Base-by-base conservation (phyloP, 192 early-diverging fungal species). In the Thamnidium elegans region DNA sequence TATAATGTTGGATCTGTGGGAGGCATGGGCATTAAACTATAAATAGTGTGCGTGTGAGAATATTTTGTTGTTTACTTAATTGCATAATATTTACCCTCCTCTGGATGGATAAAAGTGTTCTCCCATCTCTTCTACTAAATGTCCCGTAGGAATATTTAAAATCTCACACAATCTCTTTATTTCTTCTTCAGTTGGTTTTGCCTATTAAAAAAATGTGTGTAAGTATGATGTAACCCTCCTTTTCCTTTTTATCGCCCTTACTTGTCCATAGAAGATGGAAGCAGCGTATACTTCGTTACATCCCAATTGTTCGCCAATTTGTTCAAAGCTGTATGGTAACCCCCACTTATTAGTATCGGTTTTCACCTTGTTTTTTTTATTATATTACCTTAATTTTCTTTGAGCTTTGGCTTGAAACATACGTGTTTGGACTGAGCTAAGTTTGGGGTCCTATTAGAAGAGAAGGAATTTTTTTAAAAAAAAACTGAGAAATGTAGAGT, bases 241-340 rank as follows among this genome's bases (percentile, higher is more conserved):
- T 31, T 53, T 50, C n/a, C n/a, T 10, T n/a, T 20, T 19, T 65
- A 8, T 55, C 0, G 58, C 15, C 8, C 7, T 63, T 65, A 84
- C 87, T 46, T 85, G 85, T 11, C 87, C 87, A 61, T 88, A 88
- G 66, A 88, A 88, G 43, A 88, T 64, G 0, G 87, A 81, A 9
- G 87, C 87, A 11, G 81, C 79, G 81, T 86, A 88, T 6, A 88
- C 79, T 69, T 88, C 87, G 66, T 86, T 80, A 45, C 77, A 82
- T 1, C 67, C 71, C 30, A 88, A 64, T 32, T 74, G 63, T 19
- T 72, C 44, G 11, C 78, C 83, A 63, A 88, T 85, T 45, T 86
- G 65, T 13, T 76, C 72, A 72, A 88, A 88, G 23, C 84, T 86
- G 34, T 11, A 53, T 55, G 50, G 7, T 48, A n/a, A 53, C 10